Evolutionary conservation across 2,329 filamentous ascomycete genomes (phyloP).

Genomic region (Phoma sp.): DNA sequence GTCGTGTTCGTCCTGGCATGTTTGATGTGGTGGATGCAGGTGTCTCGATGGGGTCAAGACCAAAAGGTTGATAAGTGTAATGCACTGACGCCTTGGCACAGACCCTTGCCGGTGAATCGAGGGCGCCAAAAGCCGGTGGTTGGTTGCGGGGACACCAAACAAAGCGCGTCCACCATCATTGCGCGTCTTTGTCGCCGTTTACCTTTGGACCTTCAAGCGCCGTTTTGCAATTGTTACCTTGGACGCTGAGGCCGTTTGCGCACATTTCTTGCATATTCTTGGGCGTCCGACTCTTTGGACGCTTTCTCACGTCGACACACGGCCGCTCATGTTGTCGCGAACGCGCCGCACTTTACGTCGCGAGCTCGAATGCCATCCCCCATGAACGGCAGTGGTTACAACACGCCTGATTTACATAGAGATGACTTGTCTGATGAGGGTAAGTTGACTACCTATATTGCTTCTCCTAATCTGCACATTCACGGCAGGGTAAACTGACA

Average conservation of each 20-base stretch:
- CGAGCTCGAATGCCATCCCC: constrained; percentile 52
- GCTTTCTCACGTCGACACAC: not conserved
- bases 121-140: constrained; percentile 6
- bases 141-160: constrained; percentile 10
- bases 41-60: constrained; percentile 18
- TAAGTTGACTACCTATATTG: constrained; percentile 19
- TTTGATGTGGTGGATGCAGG: constrained; percentile 14
- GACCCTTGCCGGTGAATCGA: not conserved
- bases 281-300: constrained; percentile 10
- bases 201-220: not conserved
- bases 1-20: constrained; percentile 57
- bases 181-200: not conserved
- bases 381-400: constrained; percentile 46
- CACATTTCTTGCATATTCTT: constrained; percentile 5
- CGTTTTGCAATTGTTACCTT: not conserved
- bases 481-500: constrained; percentile 13
- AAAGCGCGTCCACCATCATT: constrained; percentile 10
- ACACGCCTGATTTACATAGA: constrained; percentile 50
- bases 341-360: constrained; percentile 47
- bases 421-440: constrained; percentile 44
- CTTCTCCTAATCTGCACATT: not conserved
- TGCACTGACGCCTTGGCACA: constrained; percentile 19
- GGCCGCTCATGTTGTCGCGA: constrained; percentile 49
- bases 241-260: constrained; percentile 34
- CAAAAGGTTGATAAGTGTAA: not conserved